These are phyloP conservation scores for Alternaria arbusti DNA, from an alignment of 2,329 filamentous ascomycete genomes.

Conservation along the genomic window DNA sequence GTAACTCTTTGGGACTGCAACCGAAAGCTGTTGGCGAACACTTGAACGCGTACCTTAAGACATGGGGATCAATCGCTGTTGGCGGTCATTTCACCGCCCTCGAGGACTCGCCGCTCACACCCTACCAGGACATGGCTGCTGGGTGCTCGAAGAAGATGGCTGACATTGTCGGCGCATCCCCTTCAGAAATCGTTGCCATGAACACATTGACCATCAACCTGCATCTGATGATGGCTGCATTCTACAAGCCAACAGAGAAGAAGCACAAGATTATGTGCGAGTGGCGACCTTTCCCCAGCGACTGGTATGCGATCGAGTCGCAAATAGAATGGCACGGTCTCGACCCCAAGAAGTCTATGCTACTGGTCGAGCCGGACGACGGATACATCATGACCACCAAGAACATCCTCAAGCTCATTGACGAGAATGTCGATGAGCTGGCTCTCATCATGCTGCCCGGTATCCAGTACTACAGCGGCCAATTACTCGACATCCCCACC, in stretches of 20 bases:
- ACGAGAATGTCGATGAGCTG: conserved; percentile 72
- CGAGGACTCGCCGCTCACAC: conserved; percentile 70
- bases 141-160: conserved; percentile 73
- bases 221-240: conserved; percentile 83
- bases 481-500: conserved; percentile 78
- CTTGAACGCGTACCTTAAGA: conserved; percentile 74
- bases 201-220: conserved; percentile 82
- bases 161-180: conserved; percentile 73
- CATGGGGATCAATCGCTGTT: conserved; percentile 84
- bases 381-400: conserved; percentile 68
- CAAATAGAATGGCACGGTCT: conserved; percentile 76
- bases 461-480: conserved; percentile 90
- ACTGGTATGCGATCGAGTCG: conserved; percentile 84
- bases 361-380: conserved; percentile 73
- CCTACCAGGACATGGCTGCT: conserved; percentile 81
- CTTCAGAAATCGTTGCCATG: conserved; percentile 83
- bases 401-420: conserved; percentile 73
- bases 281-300: conserved; percentile 87
- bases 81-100: conserved; percentile 79
- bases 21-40: conserved; percentile 71
- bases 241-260: conserved; percentile 72
- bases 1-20: conserved; percentile 87
- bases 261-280: conserved; percentile 82
- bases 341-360: conserved; percentile 68
- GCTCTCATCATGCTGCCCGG: conserved; percentile 82